Evolutionary conservation across 176 grass and related monocot genomes (phyloP), one percentile per base, ranked within the genome.

Genomic region (Eleusine coracana): DNA sequence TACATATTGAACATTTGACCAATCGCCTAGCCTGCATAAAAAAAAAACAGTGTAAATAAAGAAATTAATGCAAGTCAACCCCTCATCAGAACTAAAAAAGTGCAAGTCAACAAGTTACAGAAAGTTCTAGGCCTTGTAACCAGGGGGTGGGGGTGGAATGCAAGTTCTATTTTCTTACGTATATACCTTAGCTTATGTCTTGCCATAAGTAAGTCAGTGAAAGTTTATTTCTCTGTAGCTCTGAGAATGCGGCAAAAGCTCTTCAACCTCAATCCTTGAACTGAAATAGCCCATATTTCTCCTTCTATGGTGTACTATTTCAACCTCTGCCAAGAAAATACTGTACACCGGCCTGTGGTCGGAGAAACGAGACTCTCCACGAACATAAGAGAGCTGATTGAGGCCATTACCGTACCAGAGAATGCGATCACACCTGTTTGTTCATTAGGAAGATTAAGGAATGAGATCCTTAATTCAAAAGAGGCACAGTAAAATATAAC

Each of bases 281-380:
- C 94, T 90, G 77, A 88, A 93, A 75, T 78, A 97, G 1, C 84
- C 85, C 80, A 84, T 84, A 51, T 87, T 93, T 81, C 71, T 97
- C 65, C 66, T 89, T 64, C 82, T 89, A 5, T 78, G 87, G 77
- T 78, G 90, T 46, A 90, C 80, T 71, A 90, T 92, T 66, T 90
- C 91, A 73, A 97, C 91, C 68, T 97, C 94, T 68, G 94, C 91
- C 51, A 73, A 58, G 71, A 97, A 97, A 46, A 92, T 88, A 55
- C 91, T 90, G 49, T 97, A 97, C 61, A 97, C 94, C 1, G 94
- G 91, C 63, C 94, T 86, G 77, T 97, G 94, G 44, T 97, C 94
- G 4, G 94, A 97, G 82, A 97, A 97, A 73, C 94, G 89, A 25
- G 87, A 94, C 82, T 97, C 94, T 7, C 94, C 94, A 27, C 91